Percentiles rank a stretch among this genome's conserved stretches.
These are phyloP conservation scores for Marasmius oreades DNA, from an alignment of 1,284 basidiomycete species.

Conservation along the genomic window DNA sequence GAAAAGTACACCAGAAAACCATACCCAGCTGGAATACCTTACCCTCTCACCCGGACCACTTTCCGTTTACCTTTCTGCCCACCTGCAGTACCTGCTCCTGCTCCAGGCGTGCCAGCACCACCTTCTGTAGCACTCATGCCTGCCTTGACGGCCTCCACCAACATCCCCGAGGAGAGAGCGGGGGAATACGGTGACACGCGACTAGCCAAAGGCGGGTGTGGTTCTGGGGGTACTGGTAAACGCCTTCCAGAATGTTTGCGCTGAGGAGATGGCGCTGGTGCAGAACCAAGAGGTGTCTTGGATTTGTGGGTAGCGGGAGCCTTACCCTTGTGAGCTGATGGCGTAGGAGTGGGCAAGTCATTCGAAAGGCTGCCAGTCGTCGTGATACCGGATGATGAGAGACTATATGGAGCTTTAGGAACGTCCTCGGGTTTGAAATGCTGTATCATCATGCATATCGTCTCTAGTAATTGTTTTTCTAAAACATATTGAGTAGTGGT, in stretches of 20 bases:
- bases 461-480: slow-evolving; percentile 83
- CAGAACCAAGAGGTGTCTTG: slow-evolving; percentile 32
- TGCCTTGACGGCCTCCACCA: slow-evolving; percentile 76
- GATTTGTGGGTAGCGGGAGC: slow-evolving; percentile 30
- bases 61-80: slow-evolving; percentile 73
- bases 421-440: slow-evolving; percentile 66
- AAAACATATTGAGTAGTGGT: slow-evolving; percentile 25
- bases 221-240: slow-evolving; percentile 49
- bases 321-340: slow-evolving; percentile 30
- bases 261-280: slow-evolving; percentile 25
- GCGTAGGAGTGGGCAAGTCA: slow-evolving; percentile 19
- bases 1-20: neutral
- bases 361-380: slow-evolving; percentile 18
- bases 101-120: slow-evolving; percentile 27
- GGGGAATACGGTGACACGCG: slow-evolving; percentile 68
- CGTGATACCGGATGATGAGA: slow-evolving; percentile 23
- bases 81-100: slow-evolving; percentile 32
- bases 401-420: slow-evolving; percentile 64
- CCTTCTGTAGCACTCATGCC: slow-evolving; percentile 64
- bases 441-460: slow-evolving; percentile 76
- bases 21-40: neutral
- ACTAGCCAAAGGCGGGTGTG: slow-evolving; percentile 48
- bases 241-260: slow-evolving; percentile 14
- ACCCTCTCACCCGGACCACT: slow-evolving; percentile 73
- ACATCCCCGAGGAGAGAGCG: slow-evolving; percentile 64